A percentile compares a stretch with the other conserved stretches of the same genome.
phyloP scores from a whole-genome alignment of 2,329 filamentous ascomycete species.

The Monosporascus sp. region DNA sequence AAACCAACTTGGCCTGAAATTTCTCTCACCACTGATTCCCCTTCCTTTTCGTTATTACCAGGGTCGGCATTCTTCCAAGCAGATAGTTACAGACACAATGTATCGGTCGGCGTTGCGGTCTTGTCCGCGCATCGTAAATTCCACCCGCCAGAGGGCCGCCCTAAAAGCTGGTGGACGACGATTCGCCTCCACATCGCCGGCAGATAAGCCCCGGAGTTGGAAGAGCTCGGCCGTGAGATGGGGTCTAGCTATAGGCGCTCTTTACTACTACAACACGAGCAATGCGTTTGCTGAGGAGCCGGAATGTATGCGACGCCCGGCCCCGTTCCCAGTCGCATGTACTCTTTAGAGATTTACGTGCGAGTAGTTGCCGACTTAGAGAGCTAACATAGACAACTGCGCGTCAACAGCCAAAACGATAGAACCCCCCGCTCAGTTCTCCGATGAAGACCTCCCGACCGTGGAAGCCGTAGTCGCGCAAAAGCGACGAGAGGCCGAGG shows the following conservation, averaged over 20 bases:
- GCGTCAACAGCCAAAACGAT: conserved; percentile 20
- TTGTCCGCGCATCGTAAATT: conserved; percentile 39
- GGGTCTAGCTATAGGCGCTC: conserved; percentile 66
- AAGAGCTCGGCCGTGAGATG: conserved; percentile 70
- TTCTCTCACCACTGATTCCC: background rate
- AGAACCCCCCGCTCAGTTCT: conserved; percentile 45
- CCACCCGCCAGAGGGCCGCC: conserved; percentile 33
- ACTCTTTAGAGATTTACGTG: conserved; percentile 1
- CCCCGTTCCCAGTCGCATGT: background rate
- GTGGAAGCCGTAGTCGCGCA: conserved; percentile 63
- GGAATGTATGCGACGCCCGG: conserved; percentile 51
- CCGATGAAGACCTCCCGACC: conserved; percentile 55
- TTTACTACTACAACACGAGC: conserved; percentile 95
- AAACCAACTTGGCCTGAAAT: background rate
- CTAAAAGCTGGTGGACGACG: conserved; percentile 39
- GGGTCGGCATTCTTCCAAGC: conserved; percentile 1
- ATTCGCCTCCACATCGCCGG: conserved; percentile 50
- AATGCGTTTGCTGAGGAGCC: conserved; percentile 81
- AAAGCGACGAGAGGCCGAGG: conserved; percentile 48
- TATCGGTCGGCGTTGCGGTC: conserved; percentile 48
- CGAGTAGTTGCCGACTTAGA: background rate
- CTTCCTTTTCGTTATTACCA: background rate
- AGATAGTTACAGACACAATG: conserved; percentile 31
- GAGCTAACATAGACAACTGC: no score
- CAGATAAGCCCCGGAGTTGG: conserved; percentile 71